phyloP scores from a whole-genome alignment of 306 rosid species.

The Cicer yamashitae region DNA sequence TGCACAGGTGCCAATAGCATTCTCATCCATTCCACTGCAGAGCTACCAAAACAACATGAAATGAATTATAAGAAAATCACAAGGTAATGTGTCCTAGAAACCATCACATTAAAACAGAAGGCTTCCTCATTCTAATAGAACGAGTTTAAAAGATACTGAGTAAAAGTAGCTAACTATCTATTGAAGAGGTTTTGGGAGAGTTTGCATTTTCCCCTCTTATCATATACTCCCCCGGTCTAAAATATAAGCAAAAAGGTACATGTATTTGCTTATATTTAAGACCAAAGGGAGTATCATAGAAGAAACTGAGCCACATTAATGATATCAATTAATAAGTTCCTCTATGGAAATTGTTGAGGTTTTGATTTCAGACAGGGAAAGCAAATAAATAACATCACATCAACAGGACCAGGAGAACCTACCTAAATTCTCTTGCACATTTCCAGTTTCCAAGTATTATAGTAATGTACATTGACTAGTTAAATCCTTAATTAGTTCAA shows the following conservation, averaged over 20 bases:
- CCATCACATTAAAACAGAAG: not conserved
- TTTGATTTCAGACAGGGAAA: not conserved
- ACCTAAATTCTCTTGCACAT: not conserved
- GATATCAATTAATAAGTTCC: slow-evolving; percentile 3
- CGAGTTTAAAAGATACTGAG: slow-evolving; percentile 12
- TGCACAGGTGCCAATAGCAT: slow-evolving; percentile 94
- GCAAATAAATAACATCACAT: slow-evolving; percentile 7
- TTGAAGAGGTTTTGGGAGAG: not conserved
- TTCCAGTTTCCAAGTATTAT: slow-evolving; percentile 7
- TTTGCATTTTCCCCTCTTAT: not conserved
- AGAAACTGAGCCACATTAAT: not conserved
- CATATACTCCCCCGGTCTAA: not conserved
- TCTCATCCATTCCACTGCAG: slow-evolving; percentile 99
- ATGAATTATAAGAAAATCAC: slow-evolving; percentile 39
- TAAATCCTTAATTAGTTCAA: slow-evolving; percentile 31
- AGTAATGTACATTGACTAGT: not conserved
- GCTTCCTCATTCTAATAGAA: not conserved
- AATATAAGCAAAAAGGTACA: no score
- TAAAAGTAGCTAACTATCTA: slow-evolving; percentile 24
- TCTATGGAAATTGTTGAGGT: slow-evolving; percentile 1
- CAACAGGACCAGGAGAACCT: not conserved
- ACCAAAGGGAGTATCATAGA: not conserved
- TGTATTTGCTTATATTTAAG: no score
- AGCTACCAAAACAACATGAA: slow-evolving; percentile 60
- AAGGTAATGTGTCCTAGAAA: slow-evolving; percentile 4